Conservation (phyloP, 1,284 basidiomycete genomes). For the Ustanciosporium gigantosporum region DNA sequence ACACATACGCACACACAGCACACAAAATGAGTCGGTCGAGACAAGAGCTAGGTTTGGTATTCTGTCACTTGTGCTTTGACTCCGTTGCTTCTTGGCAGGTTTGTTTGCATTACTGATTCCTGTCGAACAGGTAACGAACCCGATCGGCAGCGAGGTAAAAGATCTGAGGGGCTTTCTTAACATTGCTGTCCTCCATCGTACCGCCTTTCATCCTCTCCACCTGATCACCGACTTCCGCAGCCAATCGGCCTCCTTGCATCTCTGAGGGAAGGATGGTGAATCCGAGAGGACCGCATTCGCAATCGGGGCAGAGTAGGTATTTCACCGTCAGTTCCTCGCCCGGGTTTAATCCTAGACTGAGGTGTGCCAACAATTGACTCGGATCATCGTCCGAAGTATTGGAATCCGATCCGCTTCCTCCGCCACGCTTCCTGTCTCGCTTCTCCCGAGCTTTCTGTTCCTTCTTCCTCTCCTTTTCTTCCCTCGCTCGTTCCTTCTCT, state of each 20-base stretch:
- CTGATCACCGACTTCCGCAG: constrained; percentile 43
- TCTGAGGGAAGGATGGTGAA: constrained; percentile 46
- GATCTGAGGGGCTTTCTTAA: constrained; percentile 19
- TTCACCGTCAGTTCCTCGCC: constrained; percentile 52
- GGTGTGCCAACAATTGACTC: constrained; percentile 19
- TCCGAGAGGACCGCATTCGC: constrained; percentile 57
- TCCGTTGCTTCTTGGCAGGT: too few relatives aligned
- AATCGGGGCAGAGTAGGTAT: constrained; percentile 58
- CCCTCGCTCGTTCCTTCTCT: constrained; percentile 19
- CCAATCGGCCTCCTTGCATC: constrained; percentile 46
- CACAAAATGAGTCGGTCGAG: too few relatives aligned
- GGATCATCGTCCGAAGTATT: constrained; percentile 26
- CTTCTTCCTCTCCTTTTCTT: constrained; percentile 17
- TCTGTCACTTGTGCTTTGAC: too few relatives aligned
- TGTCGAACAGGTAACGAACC: constrained; percentile 48
- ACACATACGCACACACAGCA: too few relatives aligned
- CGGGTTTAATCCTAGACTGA: constrained; percentile 32
- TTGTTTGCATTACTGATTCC: too few relatives aligned
- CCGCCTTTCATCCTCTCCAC: constrained; percentile 31
- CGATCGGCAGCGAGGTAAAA: constrained; percentile 52
- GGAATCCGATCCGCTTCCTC: constrained; percentile 24
- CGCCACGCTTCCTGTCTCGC: constrained; percentile 2
- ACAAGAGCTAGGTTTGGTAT: too few relatives aligned
- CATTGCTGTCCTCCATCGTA: constrained; percentile 1
- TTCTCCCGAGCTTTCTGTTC: constrained; percentile 13